Conservation (phyloP, 2,329 filamentous ascomycete species). For the Hirsutella thompsonii region DNA sequence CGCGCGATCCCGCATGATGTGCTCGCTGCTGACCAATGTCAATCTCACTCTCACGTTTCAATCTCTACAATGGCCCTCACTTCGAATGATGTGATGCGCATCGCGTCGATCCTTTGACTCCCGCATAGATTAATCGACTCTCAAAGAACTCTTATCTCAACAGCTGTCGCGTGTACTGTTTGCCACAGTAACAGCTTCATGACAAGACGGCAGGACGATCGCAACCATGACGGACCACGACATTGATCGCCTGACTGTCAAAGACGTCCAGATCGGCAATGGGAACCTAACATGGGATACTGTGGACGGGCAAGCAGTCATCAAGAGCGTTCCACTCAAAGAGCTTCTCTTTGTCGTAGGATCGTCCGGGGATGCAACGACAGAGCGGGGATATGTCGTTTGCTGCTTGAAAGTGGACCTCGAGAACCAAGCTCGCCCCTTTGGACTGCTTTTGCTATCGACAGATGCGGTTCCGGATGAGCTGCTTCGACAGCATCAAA, state of each 20-base stretch:
- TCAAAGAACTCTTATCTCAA: too few species aligned
- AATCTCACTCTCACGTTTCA: neutral
- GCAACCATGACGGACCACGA: neutral
- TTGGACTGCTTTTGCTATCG: constrained; percentile 15
- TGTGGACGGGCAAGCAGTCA: constrained; percentile 5
- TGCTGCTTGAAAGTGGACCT: constrained; percentile 24
- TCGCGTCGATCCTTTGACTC: too few species aligned
- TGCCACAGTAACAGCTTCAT: too few species aligned
- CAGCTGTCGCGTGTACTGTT: too few species aligned
- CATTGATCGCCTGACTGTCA: constrained; percentile 2
- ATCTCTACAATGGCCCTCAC: too few species aligned
- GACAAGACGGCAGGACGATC: neutral
- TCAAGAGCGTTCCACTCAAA: constrained; percentile 8
- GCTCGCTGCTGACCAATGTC: neutral
- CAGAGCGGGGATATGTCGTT: constrained; percentile 14
- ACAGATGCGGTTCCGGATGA: constrained; percentile 21
- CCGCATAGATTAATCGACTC: too few species aligned
- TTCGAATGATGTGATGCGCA: too few species aligned
- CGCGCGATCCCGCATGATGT: neutral
- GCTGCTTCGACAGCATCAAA: constrained; percentile 21
- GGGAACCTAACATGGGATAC: constrained; percentile 15
- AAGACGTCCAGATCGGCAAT: constrained; percentile 11
- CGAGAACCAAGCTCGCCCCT: constrained; percentile 13
- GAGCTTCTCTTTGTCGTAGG: constrained; percentile 16
- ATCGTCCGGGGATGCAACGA: neutral